phyloP scores from a whole-genome alignment of 768 basidiomycete genomes.

The Hericium erinaceus region DNA sequence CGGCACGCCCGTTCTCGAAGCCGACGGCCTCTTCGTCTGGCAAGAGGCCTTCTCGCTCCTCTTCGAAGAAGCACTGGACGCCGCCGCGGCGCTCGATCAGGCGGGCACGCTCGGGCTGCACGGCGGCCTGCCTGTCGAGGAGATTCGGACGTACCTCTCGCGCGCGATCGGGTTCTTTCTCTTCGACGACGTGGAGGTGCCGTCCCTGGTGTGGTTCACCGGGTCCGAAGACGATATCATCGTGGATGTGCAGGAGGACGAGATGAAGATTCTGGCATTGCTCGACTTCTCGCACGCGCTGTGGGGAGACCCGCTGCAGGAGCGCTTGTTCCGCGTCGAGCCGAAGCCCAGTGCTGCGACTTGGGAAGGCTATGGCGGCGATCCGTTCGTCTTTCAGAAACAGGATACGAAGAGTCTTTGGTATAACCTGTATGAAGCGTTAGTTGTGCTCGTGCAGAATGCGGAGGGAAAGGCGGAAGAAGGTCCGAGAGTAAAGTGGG shows the following conservation, averaged over 20 bases:
- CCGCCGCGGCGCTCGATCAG: constrained; percentile 26
- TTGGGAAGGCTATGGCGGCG: constrained; percentile 51
- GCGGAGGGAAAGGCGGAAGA: constrained; percentile 23
- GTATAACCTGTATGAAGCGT: constrained; percentile 62
- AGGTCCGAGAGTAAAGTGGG: constrained; percentile 28
- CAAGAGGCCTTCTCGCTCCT: constrained; percentile 60
- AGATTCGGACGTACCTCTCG: constrained; percentile 42
- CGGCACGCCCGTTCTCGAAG: constrained; percentile 35
- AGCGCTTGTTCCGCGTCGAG: constrained; percentile 42
- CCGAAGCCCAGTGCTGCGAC: constrained; percentile 38
- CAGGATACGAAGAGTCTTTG: constrained; percentile 71
- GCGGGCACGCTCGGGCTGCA: neutral
- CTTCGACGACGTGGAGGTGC: constrained; percentile 70
- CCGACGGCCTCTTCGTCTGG: constrained; percentile 49
- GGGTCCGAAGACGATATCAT: neutral
- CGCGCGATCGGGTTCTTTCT: constrained; percentile 69
- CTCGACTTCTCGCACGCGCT: constrained; percentile 38
- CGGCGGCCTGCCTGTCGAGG: constrained; percentile 26
- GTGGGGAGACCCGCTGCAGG: constrained; percentile 73
- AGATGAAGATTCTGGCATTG: constrained; percentile 31
- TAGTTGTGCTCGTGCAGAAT: constrained; percentile 35
- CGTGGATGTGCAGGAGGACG: constrained; percentile 49
- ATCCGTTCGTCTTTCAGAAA: constrained; percentile 44
- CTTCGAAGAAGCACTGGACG: constrained; percentile 47
- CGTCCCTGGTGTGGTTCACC: constrained; percentile 57